Evolutionary conservation across 2,329 filamentous ascomycete genomes (phyloP).

Genomic region (Dendryphion nanum): DNA sequence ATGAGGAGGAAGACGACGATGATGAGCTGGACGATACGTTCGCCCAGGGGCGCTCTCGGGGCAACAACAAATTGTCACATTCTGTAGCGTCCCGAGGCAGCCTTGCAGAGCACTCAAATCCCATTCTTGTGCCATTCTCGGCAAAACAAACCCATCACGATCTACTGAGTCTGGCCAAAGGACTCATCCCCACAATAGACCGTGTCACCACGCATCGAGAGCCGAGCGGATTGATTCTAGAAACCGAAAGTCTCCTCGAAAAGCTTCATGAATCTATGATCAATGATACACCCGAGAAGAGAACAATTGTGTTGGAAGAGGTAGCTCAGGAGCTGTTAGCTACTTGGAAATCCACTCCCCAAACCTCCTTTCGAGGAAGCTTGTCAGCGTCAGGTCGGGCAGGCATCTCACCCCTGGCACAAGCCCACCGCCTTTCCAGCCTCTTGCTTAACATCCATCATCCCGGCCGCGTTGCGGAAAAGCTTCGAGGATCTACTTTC

Average conservation of each 20-base stretch:
- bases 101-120: slow-evolving; percentile 19
- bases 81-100: slow-evolving; percentile 40
- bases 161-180: slow-evolving; percentile 70
- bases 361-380: slow-evolving; percentile 8
- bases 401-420: slow-evolving; percentile 61
- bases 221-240: slow-evolving; percentile 67
- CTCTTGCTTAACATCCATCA: slow-evolving; percentile 77
- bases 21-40: slow-evolving; percentile 43
- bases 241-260: slow-evolving; percentile 69
- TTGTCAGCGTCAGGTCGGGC: slow-evolving; percentile 28
- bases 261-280: slow-evolving; percentile 34
- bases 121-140: slow-evolving; percentile 23
- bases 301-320: slow-evolving; percentile 24
- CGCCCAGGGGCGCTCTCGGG: slow-evolving; percentile 26
- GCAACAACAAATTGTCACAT: slow-evolving; percentile 26
- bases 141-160: slow-evolving; percentile 55
- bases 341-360: slow-evolving; percentile 54
- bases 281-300: slow-evolving; percentile 29
- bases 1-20: slow-evolving; percentile 13
- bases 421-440: slow-evolving; percentile 75
- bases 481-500: slow-evolving; percentile 22
- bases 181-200: slow-evolving; percentile 58
- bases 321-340: slow-evolving; percentile 28
- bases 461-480: slow-evolving; percentile 36
- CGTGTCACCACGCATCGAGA: slow-evolving; percentile 62